These are phyloP conservation scores for Gossypium anomalum DNA, from an alignment of 345 rosid species.

Conservation along the genomic window DNA sequence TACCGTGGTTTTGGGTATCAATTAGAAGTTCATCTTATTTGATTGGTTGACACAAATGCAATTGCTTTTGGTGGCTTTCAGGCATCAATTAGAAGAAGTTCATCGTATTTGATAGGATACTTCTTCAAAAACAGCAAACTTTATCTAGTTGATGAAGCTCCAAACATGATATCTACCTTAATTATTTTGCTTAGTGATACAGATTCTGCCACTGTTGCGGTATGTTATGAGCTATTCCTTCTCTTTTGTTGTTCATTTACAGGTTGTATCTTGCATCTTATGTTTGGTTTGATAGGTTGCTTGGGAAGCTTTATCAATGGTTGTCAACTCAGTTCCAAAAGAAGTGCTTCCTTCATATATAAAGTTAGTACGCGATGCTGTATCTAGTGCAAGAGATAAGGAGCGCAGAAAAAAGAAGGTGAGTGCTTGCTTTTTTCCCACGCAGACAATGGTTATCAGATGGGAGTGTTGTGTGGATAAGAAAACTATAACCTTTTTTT, in stretches of 20 bases:
- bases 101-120: constrained; percentile 83
- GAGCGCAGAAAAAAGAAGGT: constrained; percentile 92
- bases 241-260: constrained; percentile 5
- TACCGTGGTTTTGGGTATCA: constrained; percentile 53
- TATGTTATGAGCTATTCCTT: constrained; percentile 29
- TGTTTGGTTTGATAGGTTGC: constrained; percentile 49
- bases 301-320: constrained; percentile 92
- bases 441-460: constrained; percentile 4
- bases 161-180: constrained; percentile 85
- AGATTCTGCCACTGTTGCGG: constrained; percentile 74
- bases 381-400: constrained; percentile 90
- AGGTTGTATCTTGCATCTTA: constrained; percentile 21
- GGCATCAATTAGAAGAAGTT: constrained; percentile 87
- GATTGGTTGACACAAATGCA: constrained; percentile 23
- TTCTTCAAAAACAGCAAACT: constrained; percentile 89
- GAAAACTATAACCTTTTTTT: constrained; percentile 1
- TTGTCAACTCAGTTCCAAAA: constrained; percentile 86
- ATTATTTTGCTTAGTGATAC: constrained; percentile 87
- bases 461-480: neutral
- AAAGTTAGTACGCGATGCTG: constrained; percentile 89
- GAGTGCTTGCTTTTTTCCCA: constrained; percentile 9
- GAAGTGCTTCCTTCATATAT: constrained; percentile 86
- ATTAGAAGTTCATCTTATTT: constrained; percentile 81
- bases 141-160: constrained; percentile 91
- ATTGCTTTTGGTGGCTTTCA: constrained; percentile 25